A percentile compares a stretch with the other conserved stretches of the same genome.
These are phyloP conservation scores for Clonostachys byssicola DNA, from an alignment of 2,329 filamentous ascomycete species.

Conservation along the genomic window DNA sequence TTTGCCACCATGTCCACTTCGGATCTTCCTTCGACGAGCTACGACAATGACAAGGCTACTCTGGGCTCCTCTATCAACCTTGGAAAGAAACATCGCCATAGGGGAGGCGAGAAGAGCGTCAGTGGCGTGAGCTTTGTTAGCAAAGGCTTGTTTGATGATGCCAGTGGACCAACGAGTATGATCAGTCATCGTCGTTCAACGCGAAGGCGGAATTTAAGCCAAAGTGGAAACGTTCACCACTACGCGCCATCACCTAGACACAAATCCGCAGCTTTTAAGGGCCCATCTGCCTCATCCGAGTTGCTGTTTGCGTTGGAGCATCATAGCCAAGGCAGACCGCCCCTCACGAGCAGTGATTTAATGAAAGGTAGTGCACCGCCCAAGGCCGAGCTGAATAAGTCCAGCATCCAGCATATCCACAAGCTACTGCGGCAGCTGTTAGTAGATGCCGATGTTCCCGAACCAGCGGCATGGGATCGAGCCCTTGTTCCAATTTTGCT, in stretches of 20 bases:
- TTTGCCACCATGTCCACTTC: conserved; percentile 70
- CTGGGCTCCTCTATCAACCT: conserved; percentile 70
- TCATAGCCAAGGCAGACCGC: conserved; percentile 35
- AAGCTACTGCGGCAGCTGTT: conserved; percentile 81
- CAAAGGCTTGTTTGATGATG: conserved; percentile 63
- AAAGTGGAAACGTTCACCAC: conserved; percentile 66
- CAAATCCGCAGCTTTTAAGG: conserved; percentile 52
- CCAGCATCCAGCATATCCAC: conserved; percentile 84
- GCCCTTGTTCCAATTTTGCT: conserved; percentile 87
- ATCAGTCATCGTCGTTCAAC: conserved; percentile 57
- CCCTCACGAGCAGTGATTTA: conserved; percentile 73
- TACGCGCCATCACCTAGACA: conserved; percentile 65
- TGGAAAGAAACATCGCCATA: conserved; percentile 69
- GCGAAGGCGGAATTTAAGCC: conserved; percentile 78
- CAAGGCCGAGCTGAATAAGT: conserved; percentile 79
- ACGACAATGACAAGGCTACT: conserved; percentile 70
- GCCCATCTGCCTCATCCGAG: conserved; percentile 48
- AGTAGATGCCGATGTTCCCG: conserved; percentile 69
- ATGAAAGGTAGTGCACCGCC: conserved; percentile 72
- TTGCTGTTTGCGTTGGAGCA: conserved; percentile 42
- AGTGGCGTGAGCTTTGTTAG: conserved; percentile 66
- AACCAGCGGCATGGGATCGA: conserved; percentile 78
- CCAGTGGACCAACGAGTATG: conserved; percentile 48
- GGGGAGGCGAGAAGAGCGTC: conserved; percentile 72
- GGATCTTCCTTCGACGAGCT: conserved; percentile 58